Evolutionary conservation across 345 rosid genomes (phyloP).

Genomic region (Lumnitzera littorea): DNA sequence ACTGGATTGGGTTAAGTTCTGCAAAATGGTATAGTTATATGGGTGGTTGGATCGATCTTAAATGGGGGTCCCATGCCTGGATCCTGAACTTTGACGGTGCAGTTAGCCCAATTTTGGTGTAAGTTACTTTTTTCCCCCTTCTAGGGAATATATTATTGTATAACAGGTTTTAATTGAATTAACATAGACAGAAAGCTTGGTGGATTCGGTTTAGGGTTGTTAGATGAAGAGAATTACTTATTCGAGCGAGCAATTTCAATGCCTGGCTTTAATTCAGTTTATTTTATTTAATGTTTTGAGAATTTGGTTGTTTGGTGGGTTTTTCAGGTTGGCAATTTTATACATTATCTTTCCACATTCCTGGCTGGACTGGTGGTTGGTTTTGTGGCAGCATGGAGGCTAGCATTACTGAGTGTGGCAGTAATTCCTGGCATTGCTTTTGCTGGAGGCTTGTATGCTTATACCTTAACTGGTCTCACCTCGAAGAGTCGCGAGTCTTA

Average conservation of each 20-base stretch:
- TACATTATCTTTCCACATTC: constrained; percentile 92
- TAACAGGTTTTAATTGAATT: too few species aligned
- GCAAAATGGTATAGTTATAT: neutral
- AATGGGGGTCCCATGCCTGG: constrained; percentile 36
- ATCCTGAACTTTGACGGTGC: constrained; percentile 22
- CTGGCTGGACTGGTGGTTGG: constrained; percentile 99
- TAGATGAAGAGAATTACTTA: constrained; percentile 3
- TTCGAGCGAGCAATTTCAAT: neutral
- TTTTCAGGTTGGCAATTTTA: constrained; percentile 89
- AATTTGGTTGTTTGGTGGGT: neutral
- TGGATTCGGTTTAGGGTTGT: too few species aligned
- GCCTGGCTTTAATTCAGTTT: neutral
- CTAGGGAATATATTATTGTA: too few species aligned
- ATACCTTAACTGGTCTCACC: constrained; percentile 93
- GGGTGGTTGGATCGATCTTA: constrained; percentile 16
- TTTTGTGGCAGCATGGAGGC: constrained; percentile 97
- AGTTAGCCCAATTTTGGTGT: constrained; percentile 26
- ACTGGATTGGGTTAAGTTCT: too few species aligned
- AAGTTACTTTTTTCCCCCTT: too few species aligned
- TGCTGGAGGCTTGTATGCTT: constrained; percentile 97
- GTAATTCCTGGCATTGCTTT: constrained; percentile 98
- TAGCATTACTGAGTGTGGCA: constrained; percentile 89
- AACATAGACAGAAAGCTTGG: too few species aligned
- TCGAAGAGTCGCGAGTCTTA: constrained; percentile 98
- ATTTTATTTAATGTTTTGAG: neutral